phyloP scores from a whole-genome alignment of 176 grass and related monocot genomes.

The Hsuehochloa calcarea region DNA sequence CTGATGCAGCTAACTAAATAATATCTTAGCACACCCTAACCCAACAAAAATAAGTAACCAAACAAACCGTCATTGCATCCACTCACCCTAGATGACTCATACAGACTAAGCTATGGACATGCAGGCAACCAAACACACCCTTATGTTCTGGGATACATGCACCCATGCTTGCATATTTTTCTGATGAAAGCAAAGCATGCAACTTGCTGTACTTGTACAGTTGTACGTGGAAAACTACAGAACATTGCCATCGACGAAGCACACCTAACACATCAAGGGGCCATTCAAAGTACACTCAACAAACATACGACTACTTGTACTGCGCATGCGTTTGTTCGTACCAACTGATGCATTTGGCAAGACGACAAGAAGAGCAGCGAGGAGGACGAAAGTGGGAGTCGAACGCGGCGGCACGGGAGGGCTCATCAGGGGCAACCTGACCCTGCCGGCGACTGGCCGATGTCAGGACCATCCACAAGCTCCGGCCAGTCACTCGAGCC shows the following conservation, averaged over 20 bases:
- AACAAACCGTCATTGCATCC: too few species aligned
- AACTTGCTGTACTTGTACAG: too few species aligned
- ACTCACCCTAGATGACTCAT: too few species aligned
- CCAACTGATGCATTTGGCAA: conserved; percentile 24
- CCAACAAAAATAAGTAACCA: too few species aligned
- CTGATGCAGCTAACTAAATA: too few species aligned
- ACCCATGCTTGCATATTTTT: too few species aligned
- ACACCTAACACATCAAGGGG: neutral
- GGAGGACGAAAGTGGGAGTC: neutral
- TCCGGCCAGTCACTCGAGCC: neutral
- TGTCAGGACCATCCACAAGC: conserved; percentile 15
- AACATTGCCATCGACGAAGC: neutral
- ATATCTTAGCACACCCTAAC: too few species aligned
- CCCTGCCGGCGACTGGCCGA: neutral
- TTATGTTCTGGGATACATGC: too few species aligned
- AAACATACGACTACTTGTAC: neutral
- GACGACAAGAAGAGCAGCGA: neutral
- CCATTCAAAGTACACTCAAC: neutral
- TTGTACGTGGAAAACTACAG: neutral
- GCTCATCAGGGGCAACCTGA: conserved; percentile 17
- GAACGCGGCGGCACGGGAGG: neutral
- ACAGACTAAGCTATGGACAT: too few species aligned
- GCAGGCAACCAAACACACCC: too few species aligned
- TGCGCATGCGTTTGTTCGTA: conserved; percentile 9
- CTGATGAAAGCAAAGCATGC: too few species aligned